A percentile compares a stretch with the other conserved stretches of the same genome.
Evolutionary conservation across 2,329 filamentous ascomycete species (phyloP).

Genomic region (Stachybotrys elegans): DNA sequence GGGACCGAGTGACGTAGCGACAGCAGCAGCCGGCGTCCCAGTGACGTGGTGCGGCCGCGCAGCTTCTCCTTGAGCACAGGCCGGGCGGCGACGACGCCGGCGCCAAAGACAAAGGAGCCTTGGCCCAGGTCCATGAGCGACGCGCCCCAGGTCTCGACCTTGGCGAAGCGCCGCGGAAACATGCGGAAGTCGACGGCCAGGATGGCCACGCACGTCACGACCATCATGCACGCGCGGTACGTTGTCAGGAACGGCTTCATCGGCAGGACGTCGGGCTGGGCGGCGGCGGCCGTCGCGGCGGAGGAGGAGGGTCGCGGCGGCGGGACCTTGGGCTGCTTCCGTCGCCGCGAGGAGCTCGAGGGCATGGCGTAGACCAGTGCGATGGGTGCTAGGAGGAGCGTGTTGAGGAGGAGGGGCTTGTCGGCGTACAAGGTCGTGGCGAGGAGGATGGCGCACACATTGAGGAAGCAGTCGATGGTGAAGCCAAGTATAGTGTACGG

Average conservation of each 20-base stretch:
- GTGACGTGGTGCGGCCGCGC: slow-evolving; percentile 41
- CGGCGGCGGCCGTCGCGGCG: slow-evolving; percentile 8
- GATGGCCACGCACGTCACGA: slow-evolving; percentile 84
- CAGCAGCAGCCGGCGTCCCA: slow-evolving; percentile 54
- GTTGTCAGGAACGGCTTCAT: slow-evolving; percentile 88
- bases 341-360: slow-evolving; percentile 24
- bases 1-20: slow-evolving; percentile 80
- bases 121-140: slow-evolving; percentile 99
- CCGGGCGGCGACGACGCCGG: slow-evolving; percentile 83
- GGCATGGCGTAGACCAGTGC: slow-evolving; percentile 55
- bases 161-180: slow-evolving; percentile 91
- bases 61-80: slow-evolving; percentile 67
- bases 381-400: slow-evolving; percentile 69
- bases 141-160: slow-evolving; percentile 98
- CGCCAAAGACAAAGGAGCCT: slow-evolving; percentile 94
- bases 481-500: slow-evolving; percentile 65
- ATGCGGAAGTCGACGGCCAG: slow-evolving; percentile 94
- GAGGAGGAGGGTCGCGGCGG: slow-evolving; percentile 34
- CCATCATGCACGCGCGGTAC: slow-evolving; percentile 88
- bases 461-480: slow-evolving; percentile 80
- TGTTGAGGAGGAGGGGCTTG: slow-evolving; percentile 66
- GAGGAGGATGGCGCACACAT: slow-evolving; percentile 75
- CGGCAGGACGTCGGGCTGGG: slow-evolving; percentile 49
- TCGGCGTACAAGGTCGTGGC: slow-evolving; percentile 81
- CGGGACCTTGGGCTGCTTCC: slow-evolving; percentile 44